phyloP scores from a whole-genome alignment of 208 protist genomes.

The Borovskyia barvae region DNA sequence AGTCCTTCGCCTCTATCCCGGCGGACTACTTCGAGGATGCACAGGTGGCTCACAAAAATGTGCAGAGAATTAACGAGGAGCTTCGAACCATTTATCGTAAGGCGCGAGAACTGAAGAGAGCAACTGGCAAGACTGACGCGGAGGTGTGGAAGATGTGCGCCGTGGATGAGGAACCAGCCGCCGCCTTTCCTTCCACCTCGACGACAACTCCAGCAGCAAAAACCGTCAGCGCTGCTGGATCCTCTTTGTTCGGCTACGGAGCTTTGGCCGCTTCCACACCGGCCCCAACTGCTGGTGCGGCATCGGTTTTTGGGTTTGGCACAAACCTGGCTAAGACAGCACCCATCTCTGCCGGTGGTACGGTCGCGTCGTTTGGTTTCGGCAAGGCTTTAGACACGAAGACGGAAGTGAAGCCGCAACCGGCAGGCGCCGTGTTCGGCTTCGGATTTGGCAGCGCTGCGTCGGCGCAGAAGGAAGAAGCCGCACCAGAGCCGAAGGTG shows the following conservation, averaged over 20 bases:
- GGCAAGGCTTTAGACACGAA: background rate
- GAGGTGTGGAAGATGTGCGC: constrained; percentile 59
- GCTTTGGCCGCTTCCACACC: background rate
- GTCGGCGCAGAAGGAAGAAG: background rate
- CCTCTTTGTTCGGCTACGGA: constrained; percentile 8
- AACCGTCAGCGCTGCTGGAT: background rate
- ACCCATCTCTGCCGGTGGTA: no score
- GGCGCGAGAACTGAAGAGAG: constrained; percentile 54
- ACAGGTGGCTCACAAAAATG: constrained; percentile 31
- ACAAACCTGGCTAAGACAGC: no score
- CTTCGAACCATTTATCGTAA: constrained; percentile 56
- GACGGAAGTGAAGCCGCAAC: no score
- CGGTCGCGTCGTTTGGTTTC: no score
- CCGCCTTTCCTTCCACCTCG: constrained; percentile 6
- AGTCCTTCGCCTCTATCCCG: constrained; percentile 55
- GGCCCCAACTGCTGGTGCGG: background rate
- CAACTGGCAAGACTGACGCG: constrained; percentile 32
- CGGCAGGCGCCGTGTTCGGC: no score
- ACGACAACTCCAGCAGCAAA: background rate
- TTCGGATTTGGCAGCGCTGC: no score
- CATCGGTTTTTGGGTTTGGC: constrained; percentile 4
- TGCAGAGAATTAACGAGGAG: constrained; percentile 63
- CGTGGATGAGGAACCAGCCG: background rate
- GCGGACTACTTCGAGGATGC: constrained; percentile 56
- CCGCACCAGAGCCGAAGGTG: background rate